These are phyloP conservation scores for Pleurotus citrinopileatus DNA, from an alignment of 768 basidiomycete genomes.

Conservation along the genomic window DNA sequence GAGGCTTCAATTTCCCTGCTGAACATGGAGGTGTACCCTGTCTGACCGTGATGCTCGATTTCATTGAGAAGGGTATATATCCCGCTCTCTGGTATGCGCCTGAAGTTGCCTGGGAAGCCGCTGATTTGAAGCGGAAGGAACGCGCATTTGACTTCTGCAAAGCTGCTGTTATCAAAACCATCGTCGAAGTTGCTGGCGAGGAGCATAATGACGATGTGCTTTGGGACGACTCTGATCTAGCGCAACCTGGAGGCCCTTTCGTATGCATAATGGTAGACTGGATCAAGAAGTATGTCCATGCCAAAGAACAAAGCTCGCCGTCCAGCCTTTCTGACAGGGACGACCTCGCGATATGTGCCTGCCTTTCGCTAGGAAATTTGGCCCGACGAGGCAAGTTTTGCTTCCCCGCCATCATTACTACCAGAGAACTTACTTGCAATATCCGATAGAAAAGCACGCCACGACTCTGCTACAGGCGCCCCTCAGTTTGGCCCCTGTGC, in stretches of 20 bases:
- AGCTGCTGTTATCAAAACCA: slow-evolving; percentile 78
- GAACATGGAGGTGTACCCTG: slow-evolving; percentile 57
- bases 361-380: slow-evolving; percentile 79
- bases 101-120: slow-evolving; percentile 35
- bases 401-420: background rate
- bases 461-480: slow-evolving; percentile 62
- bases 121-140: slow-evolving; percentile 56
- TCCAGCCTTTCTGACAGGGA: slow-evolving; percentile 38
- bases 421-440: slow-evolving; percentile 5
- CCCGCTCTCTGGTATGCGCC: slow-evolving; percentile 58
- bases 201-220: slow-evolving; percentile 73
- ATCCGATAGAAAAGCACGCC: slow-evolving; percentile 58
- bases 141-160: slow-evolving; percentile 81
- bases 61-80: slow-evolving; percentile 72
- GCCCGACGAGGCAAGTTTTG: slow-evolving; percentile 61
- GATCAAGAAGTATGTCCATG: slow-evolving; percentile 58
- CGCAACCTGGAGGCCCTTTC: slow-evolving; percentile 64
- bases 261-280: slow-evolving; percentile 73
- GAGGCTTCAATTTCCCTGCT: slow-evolving; percentile 55
- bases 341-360: slow-evolving; percentile 82
- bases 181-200: slow-evolving; percentile 84
- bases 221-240: slow-evolving; percentile 64
- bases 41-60: slow-evolving; percentile 62
- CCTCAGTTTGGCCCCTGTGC: slow-evolving; percentile 57
- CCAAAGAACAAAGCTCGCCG: slow-evolving; percentile 26